phyloP scores from a whole-genome alignment of 2,329 filamentous ascomycete genomes.

The Xylaria sp. region DNA sequence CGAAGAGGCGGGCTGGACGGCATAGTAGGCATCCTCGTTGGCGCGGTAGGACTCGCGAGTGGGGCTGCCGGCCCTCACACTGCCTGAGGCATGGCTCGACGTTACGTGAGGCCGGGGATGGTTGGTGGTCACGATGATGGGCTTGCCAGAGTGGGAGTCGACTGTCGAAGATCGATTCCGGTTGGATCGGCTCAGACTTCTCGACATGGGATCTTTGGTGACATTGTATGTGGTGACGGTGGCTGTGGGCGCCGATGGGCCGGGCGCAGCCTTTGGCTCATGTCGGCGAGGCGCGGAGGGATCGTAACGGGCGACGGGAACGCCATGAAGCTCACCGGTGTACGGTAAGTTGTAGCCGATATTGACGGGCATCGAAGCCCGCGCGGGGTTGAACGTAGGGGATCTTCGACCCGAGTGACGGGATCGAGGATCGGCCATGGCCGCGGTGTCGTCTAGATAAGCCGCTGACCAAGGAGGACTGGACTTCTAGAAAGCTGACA shows the following conservation, averaged over 20 bases:
- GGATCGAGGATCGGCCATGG: constrained; percentile 61
- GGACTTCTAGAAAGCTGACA: background rate
- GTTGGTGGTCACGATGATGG: constrained; percentile 67
- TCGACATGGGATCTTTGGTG: constrained; percentile 61
- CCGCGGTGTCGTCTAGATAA: constrained; percentile 36
- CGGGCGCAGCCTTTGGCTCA: constrained; percentile 45
- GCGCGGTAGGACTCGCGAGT: constrained; percentile 62
- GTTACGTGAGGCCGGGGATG: constrained; percentile 54
- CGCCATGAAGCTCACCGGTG: constrained; percentile 64
- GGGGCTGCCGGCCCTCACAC: constrained; percentile 57
- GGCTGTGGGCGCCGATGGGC: constrained; percentile 50
- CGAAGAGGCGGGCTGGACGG: constrained; percentile 66
- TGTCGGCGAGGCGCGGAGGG: constrained; percentile 50
- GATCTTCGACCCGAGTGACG: constrained; percentile 58
- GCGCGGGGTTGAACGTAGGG: constrained; percentile 60
- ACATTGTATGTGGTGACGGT: constrained; percentile 67
- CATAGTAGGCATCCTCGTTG: constrained; percentile 64
- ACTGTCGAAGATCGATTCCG: constrained; percentile 62
- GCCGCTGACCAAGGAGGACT: background rate
- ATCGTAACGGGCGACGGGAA: constrained; percentile 56
- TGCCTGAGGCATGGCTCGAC: constrained; percentile 53
- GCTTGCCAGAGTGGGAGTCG: constrained; percentile 60
- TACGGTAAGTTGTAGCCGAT: constrained; percentile 62
- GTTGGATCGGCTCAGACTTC: constrained; percentile 56
- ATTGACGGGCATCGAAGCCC: constrained; percentile 63